These are phyloP conservation scores for Moricandia arvensis DNA, from an alignment of 345 rosid genomes.

Conservation along the genomic window DNA sequence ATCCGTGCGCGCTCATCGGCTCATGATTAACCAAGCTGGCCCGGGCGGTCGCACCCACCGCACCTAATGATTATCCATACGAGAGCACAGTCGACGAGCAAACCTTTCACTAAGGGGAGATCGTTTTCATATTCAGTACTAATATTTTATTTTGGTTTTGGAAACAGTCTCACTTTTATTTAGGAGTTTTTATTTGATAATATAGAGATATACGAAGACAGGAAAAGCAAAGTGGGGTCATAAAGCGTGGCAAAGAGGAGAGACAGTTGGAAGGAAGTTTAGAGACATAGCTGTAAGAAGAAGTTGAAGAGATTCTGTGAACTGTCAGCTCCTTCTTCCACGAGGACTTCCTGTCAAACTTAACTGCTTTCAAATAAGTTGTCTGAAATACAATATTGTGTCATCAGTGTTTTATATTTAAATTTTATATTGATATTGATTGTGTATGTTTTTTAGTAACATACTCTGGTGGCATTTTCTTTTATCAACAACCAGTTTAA, in stretches of 20 bases:
- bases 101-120: no score
- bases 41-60: no score
- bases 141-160: no score
- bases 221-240: no score
- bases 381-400: not conserved
- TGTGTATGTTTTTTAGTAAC: not conserved
- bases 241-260: conserved; percentile 45
- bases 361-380: conserved; percentile 7
- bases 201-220: not conserved
- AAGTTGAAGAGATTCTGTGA: conserved; percentile 31
- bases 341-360: conserved; percentile 41
- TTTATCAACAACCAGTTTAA: not conserved
- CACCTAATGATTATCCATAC: no score
- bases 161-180: no score
- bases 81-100: no score
- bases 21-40: no score
- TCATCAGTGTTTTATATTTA: not conserved
- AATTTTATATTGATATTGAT: not conserved
- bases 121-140: no score
- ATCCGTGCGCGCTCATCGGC: no score
- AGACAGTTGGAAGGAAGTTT: conserved; percentile 43
- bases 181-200: not conserved
- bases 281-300: conserved; percentile 3
- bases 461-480: not conserved
- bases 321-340: conserved; percentile 51